Evolutionary conservation across 371 early-diverging fungal genomes (phyloP).

Genomic region (Mucor sp.): DNA sequence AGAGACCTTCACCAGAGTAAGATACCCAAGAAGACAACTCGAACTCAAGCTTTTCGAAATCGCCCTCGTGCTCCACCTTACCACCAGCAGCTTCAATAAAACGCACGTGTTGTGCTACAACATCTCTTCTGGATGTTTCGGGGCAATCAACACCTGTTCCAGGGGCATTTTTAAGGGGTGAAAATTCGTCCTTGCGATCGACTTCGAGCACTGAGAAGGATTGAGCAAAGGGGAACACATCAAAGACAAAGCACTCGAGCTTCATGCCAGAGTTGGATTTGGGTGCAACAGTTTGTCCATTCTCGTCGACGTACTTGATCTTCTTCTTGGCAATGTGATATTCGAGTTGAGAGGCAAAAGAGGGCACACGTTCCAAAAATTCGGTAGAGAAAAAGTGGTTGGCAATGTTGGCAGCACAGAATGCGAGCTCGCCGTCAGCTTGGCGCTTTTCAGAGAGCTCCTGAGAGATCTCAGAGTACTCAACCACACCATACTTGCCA

Average conservation of each 20-base stretch:
- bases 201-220: slow-evolving; percentile 91
- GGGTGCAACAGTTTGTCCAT: slow-evolving; percentile 74
- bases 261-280: slow-evolving; percentile 83
- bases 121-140: slow-evolving; percentile 90
- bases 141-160: slow-evolving; percentile 89
- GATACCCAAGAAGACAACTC: slow-evolving; percentile 92
- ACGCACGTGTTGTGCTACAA: slow-evolving; percentile 82
- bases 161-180: slow-evolving; percentile 97
- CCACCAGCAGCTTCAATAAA: slow-evolving; percentile 90
- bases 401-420: slow-evolving; percentile 95
- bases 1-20: slow-evolving; percentile 92
- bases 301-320: slow-evolving; percentile 86
- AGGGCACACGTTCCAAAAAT: slow-evolving; percentile 82
- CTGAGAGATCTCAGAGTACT: slow-evolving; percentile 91
- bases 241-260: slow-evolving; percentile 96
- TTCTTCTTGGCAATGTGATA: slow-evolving; percentile 97
- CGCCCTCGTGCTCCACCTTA: slow-evolving; percentile 40
- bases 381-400: slow-evolving; percentile 96
- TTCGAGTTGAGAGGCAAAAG: slow-evolving; percentile 79
- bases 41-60: slow-evolving; percentile 56
- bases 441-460: slow-evolving; percentile 70
- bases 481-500: slow-evolving; percentile 85
- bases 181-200: slow-evolving; percentile 92
- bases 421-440: slow-evolving; percentile 72
- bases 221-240: slow-evolving; percentile 91